Evolutionary conservation across 2,329 filamentous ascomycete species (phyloP).

Genomic region (Botrytis fabae): DNA sequence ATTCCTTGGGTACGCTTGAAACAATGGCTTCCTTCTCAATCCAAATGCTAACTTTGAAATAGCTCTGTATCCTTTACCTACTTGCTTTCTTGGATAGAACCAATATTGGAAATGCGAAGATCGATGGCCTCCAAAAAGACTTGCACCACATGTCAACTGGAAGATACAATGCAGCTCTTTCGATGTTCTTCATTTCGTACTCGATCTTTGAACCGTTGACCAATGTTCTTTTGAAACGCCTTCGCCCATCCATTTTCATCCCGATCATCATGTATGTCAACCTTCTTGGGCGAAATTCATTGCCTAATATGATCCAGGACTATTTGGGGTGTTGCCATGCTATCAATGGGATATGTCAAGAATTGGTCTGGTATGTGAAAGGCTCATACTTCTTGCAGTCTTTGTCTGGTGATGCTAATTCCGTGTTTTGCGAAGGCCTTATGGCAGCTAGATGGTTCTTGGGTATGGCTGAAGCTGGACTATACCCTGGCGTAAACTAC

Average conservation of each 20-base stretch:
- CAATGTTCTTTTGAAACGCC: constrained; percentile 70
- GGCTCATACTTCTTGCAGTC: not conserved
- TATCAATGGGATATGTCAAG: constrained; percentile 45
- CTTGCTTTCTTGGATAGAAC: constrained; percentile 74
- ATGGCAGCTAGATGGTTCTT: constrained; percentile 54
- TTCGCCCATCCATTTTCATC: constrained; percentile 76
- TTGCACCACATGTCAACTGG: constrained; percentile 58
- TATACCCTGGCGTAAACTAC: constrained; percentile 79
- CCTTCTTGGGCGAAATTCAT: not conserved
- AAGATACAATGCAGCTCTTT: constrained; percentile 73
- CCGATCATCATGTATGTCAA: constrained; percentile 72
- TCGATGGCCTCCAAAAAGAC: constrained; percentile 59
- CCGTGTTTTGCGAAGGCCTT: constrained; percentile 22
- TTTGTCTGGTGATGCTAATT: not conserved
- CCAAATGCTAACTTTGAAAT: constrained; percentile 6
- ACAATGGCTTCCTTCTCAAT: not conserved
- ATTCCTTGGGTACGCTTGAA: constrained; percentile 54
- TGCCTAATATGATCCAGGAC: constrained; percentile 45
- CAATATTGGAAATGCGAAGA: constrained; percentile 76
- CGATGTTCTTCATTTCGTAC: constrained; percentile 87
- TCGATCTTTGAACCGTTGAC: constrained; percentile 74
- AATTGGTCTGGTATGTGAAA: constrained; percentile 33
- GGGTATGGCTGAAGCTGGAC: constrained; percentile 70
- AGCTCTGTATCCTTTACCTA: constrained; percentile 72
- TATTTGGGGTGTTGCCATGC: constrained; percentile 67